Conservation (phyloP, 805 yeast genomes). For the Myxozyma melibiosi region DNA sequence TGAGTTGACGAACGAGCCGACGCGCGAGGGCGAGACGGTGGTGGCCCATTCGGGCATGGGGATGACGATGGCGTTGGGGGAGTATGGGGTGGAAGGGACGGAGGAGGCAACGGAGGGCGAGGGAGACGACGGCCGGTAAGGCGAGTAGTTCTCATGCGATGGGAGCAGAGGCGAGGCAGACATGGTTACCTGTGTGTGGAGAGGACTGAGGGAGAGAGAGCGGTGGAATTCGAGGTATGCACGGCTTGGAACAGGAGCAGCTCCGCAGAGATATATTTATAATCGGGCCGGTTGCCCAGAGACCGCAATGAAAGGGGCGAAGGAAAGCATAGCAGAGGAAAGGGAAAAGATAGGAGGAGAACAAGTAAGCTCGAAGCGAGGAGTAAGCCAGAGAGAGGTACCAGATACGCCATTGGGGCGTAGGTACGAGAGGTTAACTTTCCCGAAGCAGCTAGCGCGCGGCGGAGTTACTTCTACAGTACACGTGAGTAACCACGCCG, state of each 20-base stretch:
- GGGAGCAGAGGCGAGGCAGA: constrained; percentile 15
- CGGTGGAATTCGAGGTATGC: not conserved
- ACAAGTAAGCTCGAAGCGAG: not conserved
- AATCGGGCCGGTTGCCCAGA: too few species aligned
- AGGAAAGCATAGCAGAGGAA: too few species aligned
- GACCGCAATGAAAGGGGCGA: too few species aligned
- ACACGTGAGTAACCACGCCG: not conserved
- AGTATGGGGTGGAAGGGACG: not conserved
- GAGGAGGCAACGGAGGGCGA: constrained; percentile 2
- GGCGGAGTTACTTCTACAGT: not conserved
- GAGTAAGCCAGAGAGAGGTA: too few species aligned
- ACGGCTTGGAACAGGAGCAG: too few species aligned
- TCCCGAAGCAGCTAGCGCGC: not conserved
- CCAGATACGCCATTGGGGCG: not conserved
- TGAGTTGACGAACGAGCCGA: not conserved
- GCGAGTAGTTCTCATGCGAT: not conserved
- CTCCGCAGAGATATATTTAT: too few species aligned
- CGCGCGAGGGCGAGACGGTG: not conserved
- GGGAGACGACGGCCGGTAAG: constrained; percentile 4
- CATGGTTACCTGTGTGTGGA: not conserved
- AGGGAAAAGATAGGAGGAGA: too few species aligned
- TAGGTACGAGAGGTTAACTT: not conserved
- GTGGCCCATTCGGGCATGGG: constrained; percentile 3
- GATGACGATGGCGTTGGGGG: constrained; percentile 1
- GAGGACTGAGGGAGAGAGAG: not conserved